A percentile compares a stretch with the other conserved stretches of the same genome.
Evolutionary conservation across 2,329 filamentous ascomycete genomes (phyloP).

Genomic region (Exophiala xenobiotica): DNA sequence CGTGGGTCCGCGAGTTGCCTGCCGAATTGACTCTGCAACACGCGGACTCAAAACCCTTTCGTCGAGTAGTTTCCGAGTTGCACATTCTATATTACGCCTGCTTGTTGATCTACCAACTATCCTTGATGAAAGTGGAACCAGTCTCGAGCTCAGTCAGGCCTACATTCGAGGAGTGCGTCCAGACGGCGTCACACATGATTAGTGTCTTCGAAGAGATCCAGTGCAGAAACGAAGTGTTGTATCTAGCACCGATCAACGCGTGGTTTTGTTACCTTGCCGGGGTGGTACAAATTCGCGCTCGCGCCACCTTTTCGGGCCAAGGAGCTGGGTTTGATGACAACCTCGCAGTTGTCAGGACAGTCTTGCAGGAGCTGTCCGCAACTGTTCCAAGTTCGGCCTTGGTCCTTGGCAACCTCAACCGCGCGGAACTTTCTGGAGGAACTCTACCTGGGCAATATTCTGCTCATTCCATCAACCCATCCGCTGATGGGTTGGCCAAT

Average conservation of each 20-base stretch:
- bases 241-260: constrained; percentile 16
- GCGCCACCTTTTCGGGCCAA: constrained; percentile 12
- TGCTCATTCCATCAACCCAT: constrained; percentile 8
- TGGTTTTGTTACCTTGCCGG: constrained; percentile 18
- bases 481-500: constrained; percentile 3
- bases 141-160: constrained; percentile 5
- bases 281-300: constrained; percentile 15
- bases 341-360: constrained; percentile 8
- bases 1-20: constrained; percentile 10
- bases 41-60: constrained; percentile 7
- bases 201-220: constrained; percentile 16
- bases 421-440: constrained; percentile 12
- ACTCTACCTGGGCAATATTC: constrained; percentile 12
- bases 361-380: constrained; percentile 14
- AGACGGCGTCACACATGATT: constrained; percentile 11
- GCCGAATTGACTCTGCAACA: constrained; percentile 5
- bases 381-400: constrained; percentile 11
- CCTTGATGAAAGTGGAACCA: constrained; percentile 15
- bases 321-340: constrained; percentile 7
- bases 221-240: constrained; percentile 15
- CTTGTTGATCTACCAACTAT: constrained; percentile 15
- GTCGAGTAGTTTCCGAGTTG: constrained; percentile 17
- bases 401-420: constrained; percentile 13
- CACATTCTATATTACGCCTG: constrained; percentile 19
- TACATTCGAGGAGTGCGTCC: constrained; percentile 17